Percentiles rank a stretch among this genome's conserved stretches.
These are phyloP conservation scores for Pichia sp. DNA, from an alignment of 1,139 yeast species.

Conservation along the genomic window DNA sequence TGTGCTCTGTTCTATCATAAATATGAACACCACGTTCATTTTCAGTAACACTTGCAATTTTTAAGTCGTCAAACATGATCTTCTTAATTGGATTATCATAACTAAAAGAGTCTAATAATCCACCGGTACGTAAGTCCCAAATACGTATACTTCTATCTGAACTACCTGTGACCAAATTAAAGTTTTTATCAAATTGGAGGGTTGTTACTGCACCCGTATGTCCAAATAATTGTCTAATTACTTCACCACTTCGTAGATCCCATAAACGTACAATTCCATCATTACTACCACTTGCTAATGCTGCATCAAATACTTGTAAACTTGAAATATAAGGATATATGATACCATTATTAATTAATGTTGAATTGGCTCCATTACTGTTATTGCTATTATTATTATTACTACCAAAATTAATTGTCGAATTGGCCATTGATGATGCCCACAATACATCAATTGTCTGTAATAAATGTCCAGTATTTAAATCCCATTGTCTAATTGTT, in stretches of 20 bases:
- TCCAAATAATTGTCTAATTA: constrained; percentile 58
- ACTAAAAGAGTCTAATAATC: constrained; percentile 45
- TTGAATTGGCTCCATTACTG: background rate
- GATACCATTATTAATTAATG: constrained; percentile 8
- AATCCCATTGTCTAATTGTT: constrained; percentile 76
- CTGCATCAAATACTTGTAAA: constrained; percentile 62
- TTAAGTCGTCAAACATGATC: constrained; percentile 48
- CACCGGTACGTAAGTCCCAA: constrained; percentile 64
- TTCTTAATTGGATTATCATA: constrained; percentile 43
- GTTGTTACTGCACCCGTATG: constrained; percentile 68
- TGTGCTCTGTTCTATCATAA: constrained; percentile 47
- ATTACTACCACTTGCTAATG: constrained; percentile 68
- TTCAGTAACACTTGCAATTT: constrained; percentile 42
- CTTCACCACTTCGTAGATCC: constrained; percentile 69
- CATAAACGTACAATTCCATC: constrained; percentile 71
- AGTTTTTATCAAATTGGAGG: constrained; percentile 57
- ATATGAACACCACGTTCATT: constrained; percentile 45
- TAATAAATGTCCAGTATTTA: constrained; percentile 54
- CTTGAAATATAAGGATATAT: constrained; percentile 45
- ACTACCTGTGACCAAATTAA: constrained; percentile 56
- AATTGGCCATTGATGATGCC: constrained; percentile 38
- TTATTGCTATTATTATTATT: background rate
- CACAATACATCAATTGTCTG: constrained; percentile 57
- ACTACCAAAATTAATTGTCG: constrained; percentile 12
- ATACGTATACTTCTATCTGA: constrained; percentile 57